Conservation (phyloP, 257 asterid genomes). For the Solanum gracilifrons region DNA sequence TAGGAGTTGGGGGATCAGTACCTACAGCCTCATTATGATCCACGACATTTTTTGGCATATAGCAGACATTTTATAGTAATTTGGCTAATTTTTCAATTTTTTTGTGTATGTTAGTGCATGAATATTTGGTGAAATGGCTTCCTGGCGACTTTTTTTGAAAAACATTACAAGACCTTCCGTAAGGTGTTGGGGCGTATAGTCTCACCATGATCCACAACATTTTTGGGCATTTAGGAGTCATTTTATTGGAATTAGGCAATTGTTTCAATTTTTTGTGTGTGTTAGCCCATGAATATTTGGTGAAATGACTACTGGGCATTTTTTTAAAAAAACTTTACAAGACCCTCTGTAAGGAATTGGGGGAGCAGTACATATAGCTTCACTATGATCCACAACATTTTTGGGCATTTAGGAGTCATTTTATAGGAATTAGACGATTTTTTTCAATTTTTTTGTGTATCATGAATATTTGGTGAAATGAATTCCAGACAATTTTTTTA, state of each 20-base stretch:
- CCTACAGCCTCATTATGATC: neutral
- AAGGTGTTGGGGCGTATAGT: neutral
- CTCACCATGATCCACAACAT: too few relatives aligned
- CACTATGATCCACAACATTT: neutral
- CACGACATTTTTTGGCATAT: neutral
- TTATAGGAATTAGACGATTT: too few relatives aligned
- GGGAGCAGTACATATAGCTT: neutral
- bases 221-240: neutral
- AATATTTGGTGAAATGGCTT: neutral
- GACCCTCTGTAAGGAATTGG: neutral
- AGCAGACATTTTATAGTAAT: too few relatives aligned
- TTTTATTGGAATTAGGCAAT: too few relatives aligned
- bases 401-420: neutral
- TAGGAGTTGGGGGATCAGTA: neutral
- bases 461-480: neutral
- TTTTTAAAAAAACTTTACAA: neutral
- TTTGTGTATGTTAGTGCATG: neutral
- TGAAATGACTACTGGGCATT: accelerated
- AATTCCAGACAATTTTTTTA: too few relatives aligned
- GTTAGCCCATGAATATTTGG: neutral
- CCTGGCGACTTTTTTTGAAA: neutral
- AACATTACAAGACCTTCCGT: neutral
- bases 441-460: neutral
- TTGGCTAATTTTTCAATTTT: neutral
- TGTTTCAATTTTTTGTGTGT: neutral